Percentiles rank a stretch among this genome's conserved stretches.
Conservation (phyloP, 1,284 basidiomycete genomes). For the Moesziomyces aphidis region DNA sequence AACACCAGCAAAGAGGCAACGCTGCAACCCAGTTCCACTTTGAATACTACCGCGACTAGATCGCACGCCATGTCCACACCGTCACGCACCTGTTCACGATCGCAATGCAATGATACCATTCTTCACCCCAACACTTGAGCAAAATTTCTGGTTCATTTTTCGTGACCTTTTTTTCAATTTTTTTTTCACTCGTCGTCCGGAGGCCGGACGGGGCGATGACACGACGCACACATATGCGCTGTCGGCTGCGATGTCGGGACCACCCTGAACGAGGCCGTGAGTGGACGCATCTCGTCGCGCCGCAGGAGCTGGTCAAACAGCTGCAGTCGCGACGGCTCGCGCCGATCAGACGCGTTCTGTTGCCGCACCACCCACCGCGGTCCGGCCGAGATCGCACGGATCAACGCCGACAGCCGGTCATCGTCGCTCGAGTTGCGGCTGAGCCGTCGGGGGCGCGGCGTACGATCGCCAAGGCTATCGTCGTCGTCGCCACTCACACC, state of each 20-base stretch:
- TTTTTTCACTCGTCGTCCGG: background rate
- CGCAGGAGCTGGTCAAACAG: slow-evolving; percentile 26
- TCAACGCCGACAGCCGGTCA: slow-evolving; percentile 2
- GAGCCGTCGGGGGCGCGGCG: too few species aligned
- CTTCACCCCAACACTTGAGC: too few species aligned
- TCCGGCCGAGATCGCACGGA: background rate
- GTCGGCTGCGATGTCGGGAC: slow-evolving; percentile 12
- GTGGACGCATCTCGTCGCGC: slow-evolving; percentile 13
- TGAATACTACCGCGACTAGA: slow-evolving; percentile 25
- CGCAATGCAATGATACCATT: too few species aligned
- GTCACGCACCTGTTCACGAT: too few species aligned
- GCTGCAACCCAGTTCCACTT: slow-evolving; percentile 16
- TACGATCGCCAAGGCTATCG: background rate
- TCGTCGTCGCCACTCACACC: background rate
- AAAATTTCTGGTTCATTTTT: too few species aligned
- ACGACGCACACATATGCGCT: background rate
- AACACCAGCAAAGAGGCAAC: background rate
- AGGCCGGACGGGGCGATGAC: background rate
- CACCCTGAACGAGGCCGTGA: slow-evolving; percentile 18
- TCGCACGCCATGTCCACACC: too few species aligned
- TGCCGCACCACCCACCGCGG: too few species aligned
- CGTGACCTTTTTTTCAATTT: background rate
- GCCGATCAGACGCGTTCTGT: too few species aligned
- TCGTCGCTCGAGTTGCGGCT: background rate
- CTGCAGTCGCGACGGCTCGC: too few species aligned